Conservation (phyloP, 371 early-diverging fungal genomes). For the Phascolomyces articulosus region DNA sequence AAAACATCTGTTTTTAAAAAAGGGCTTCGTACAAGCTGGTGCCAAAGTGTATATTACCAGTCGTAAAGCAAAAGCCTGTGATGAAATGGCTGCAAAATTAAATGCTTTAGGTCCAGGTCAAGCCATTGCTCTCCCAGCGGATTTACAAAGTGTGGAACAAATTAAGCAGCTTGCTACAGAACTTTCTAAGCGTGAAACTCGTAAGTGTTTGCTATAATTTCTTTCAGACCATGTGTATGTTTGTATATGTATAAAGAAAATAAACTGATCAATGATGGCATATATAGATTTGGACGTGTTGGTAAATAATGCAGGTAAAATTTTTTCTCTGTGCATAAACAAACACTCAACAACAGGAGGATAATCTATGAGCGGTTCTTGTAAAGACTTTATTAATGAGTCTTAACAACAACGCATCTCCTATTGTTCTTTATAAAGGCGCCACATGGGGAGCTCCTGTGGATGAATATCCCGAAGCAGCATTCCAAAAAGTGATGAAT, state of each 20-base stretch:
- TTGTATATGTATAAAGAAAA: slow-evolving; percentile 58
- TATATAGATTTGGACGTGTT: slow-evolving; percentile 75
- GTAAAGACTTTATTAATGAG: too few species aligned
- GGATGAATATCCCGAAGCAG: slow-evolving; percentile 67
- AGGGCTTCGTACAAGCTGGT: slow-evolving; percentile 76
- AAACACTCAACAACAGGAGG: too few species aligned
- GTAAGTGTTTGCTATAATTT: slow-evolving; percentile 48
- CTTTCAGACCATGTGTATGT: slow-evolving; percentile 48
- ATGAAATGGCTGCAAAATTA: slow-evolving; percentile 63
- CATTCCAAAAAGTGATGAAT: slow-evolving; percentile 83
- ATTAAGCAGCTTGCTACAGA: slow-evolving; percentile 63
- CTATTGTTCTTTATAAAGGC: slow-evolving; percentile 36
- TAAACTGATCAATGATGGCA: slow-evolving; percentile 63
- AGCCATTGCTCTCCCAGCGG: slow-evolving; percentile 80
- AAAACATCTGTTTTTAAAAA: neutral
- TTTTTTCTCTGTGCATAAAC: neutral
- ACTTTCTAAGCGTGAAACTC: slow-evolving; percentile 61
- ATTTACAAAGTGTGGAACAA: slow-evolving; percentile 71
- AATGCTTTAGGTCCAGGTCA: slow-evolving; percentile 67
- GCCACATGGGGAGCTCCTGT: slow-evolving; percentile 75
- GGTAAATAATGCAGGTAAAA: slow-evolving; percentile 84
- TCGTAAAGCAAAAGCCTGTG: slow-evolving; percentile 65
- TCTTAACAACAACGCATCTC: too few species aligned
- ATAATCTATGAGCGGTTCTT: too few species aligned
- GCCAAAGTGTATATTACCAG: slow-evolving; percentile 79